phyloP scores from a whole-genome alignment of 148 eudicot genomes.

The Fagopyrum esculentum region DNA sequence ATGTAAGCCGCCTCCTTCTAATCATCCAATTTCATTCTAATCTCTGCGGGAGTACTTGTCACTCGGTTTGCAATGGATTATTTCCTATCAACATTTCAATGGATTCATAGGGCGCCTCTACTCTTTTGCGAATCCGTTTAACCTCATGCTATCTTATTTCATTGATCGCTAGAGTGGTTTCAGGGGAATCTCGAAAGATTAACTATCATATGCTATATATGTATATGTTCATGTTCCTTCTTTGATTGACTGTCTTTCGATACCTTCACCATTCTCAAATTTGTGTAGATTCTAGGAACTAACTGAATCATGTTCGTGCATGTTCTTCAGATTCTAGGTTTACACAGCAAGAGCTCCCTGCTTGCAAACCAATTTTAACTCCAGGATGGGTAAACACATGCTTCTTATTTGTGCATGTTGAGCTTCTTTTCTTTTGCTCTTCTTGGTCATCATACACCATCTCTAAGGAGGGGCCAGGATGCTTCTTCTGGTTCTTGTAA shows the following conservation, averaged over 20 bases:
- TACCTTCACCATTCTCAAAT: background rate
- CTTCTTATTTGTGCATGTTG: background rate
- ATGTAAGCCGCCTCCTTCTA: conserved; percentile 23
- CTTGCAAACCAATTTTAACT: conserved; percentile 79
- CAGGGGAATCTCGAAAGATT: no score
- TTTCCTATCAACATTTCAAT: no score
- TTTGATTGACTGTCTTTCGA: background rate
- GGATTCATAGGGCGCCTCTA: background rate
- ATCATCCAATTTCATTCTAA: background rate
- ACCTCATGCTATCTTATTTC: no score
- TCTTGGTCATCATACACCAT: background rate
- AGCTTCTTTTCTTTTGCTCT: background rate
- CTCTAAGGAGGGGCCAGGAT: background rate
- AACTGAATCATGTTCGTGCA: background rate
- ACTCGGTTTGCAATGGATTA: background rate
- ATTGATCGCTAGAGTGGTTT: no score
- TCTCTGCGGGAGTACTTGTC: background rate
- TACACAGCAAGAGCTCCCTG: conserved; percentile 92
- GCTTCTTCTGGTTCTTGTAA: background rate
- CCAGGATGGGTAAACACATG: conserved; percentile 52
- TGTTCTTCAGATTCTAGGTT: conserved; percentile 61
- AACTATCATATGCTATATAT: background rate
- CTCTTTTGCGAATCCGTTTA: no score
- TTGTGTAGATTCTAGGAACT: background rate
- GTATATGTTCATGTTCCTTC: background rate